Percentiles rank a stretch among this genome's conserved stretches.
Conservation (phyloP, 495 filamentous ascomycete genomes). For the Xylaria bambusicola region DNA sequence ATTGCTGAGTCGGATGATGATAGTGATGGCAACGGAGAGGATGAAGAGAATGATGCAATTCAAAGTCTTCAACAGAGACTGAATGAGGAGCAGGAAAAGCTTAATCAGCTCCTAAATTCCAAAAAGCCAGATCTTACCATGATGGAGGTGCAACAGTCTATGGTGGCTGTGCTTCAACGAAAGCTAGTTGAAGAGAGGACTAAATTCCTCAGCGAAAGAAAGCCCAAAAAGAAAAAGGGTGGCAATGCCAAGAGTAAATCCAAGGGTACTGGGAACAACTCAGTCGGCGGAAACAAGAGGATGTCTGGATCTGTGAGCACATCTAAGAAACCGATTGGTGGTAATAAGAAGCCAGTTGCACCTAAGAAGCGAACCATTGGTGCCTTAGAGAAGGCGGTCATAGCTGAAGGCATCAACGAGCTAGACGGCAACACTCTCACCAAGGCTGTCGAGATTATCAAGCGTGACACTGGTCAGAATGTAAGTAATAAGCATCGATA, state of each 20-base stretch:
- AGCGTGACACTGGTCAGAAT: constrained; percentile 77
- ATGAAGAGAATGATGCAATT: constrained; percentile 30
- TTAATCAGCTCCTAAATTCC: constrained; percentile 66
- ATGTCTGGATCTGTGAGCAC: constrained; percentile 41
- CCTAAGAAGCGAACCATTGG: constrained; percentile 60
- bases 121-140: constrained; percentile 66
- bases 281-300: constrained; percentile 44
- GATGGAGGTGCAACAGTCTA: constrained; percentile 55
- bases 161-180: constrained; percentile 50
- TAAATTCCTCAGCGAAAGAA: constrained; percentile 44
- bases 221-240: constrained; percentile 44
- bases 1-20: constrained; percentile 62
- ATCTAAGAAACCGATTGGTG: constrained; percentile 47
- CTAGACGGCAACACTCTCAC: constrained; percentile 73
- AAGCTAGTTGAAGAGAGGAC: constrained; percentile 51
- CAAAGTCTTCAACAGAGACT: constrained; percentile 41
- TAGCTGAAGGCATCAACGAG: constrained; percentile 75
- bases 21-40: constrained; percentile 37
- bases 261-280: constrained; percentile 25
- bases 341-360: constrained; percentile 43
- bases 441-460: constrained; percentile 85
- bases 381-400: constrained; percentile 82
- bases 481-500: constrained; percentile 40
- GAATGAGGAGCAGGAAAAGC: constrained; percentile 60
- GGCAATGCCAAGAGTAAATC: constrained; percentile 37